These are phyloP conservation scores for Quercus aquifolioides DNA, from an alignment of 306 rosid genomes.

Conservation along the genomic window DNA sequence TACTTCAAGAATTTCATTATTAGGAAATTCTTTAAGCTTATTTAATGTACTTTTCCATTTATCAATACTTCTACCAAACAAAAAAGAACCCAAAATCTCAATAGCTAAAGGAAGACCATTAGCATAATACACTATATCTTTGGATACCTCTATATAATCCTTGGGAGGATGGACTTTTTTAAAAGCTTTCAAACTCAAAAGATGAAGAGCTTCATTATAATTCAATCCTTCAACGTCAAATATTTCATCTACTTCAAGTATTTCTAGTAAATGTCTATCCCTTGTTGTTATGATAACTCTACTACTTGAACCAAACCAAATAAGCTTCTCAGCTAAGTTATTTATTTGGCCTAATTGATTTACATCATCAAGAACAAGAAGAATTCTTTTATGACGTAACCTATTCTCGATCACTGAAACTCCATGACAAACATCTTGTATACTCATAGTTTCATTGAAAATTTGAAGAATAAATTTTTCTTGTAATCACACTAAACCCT, in stretches of 20 bases:
- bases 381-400: too few species aligned
- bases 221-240: background rate
- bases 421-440: too few species aligned
- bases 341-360: too few species aligned
- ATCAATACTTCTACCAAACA: background rate
- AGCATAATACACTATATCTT: background rate
- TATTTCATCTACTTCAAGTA: background rate
- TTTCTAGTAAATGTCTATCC: background rate
- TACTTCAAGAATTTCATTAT: background rate
- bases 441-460: too few species aligned
- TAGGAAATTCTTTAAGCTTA: background rate
- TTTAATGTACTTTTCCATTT: constrained; percentile 16
- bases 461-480: too few species aligned
- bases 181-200: constrained; percentile 18
- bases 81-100: background rate
- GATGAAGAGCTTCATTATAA: background rate
- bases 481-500: too few species aligned
- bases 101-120: constrained; percentile 12
- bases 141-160: background rate
- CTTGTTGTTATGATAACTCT: background rate
- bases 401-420: too few species aligned
- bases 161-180: background rate
- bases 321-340: too few species aligned
- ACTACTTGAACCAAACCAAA: too few species aligned
- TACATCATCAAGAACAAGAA: too few species aligned